A percentile compares a stretch with the other conserved stretches of the same genome.
Conservation (phyloP, 1,284 basidiomycete genomes). For the Leccinum variabile region DNA sequence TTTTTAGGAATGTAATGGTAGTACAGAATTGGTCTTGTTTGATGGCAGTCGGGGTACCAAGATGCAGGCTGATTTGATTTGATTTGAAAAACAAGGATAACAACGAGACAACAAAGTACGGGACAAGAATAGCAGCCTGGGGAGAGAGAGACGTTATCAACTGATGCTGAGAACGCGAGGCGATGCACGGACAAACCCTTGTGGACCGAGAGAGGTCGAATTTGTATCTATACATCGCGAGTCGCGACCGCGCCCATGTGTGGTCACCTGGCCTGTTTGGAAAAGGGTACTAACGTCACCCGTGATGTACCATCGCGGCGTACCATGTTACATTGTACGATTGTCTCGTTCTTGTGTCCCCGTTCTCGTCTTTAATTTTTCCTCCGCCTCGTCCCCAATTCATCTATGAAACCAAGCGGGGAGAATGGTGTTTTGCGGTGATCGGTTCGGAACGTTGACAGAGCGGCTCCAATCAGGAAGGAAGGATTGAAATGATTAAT, state of each 20-base stretch:
- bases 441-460: slow-evolving; percentile 2
- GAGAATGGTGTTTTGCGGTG: not conserved
- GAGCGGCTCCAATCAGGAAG: not conserved
- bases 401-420: not conserved
- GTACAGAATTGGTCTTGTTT: slow-evolving; percentile 6
- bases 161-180: slow-evolving; percentile 2
- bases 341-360: not conserved
- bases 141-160: not conserved
- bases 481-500: not conserved
- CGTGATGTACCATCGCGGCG: not conserved
- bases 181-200: not conserved
- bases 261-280: not conserved
- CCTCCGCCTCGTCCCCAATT: not conserved
- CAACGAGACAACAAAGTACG: not conserved
- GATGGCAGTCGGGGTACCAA: not conserved
- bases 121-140: not conserved
- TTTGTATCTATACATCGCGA: not conserved
- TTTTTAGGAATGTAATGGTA: not conserved
- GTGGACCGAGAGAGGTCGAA: not conserved
- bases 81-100: not conserved
- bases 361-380: not conserved
- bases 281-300: not conserved
- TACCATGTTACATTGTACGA: not conserved
- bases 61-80: not conserved
- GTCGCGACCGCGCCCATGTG: not conserved